Evolutionary conservation across 2,329 filamentous ascomycete genomes (phyloP), one percentile per base, ranked within the genome.

Genomic region (Bimuria novae-zelandiae): DNA sequence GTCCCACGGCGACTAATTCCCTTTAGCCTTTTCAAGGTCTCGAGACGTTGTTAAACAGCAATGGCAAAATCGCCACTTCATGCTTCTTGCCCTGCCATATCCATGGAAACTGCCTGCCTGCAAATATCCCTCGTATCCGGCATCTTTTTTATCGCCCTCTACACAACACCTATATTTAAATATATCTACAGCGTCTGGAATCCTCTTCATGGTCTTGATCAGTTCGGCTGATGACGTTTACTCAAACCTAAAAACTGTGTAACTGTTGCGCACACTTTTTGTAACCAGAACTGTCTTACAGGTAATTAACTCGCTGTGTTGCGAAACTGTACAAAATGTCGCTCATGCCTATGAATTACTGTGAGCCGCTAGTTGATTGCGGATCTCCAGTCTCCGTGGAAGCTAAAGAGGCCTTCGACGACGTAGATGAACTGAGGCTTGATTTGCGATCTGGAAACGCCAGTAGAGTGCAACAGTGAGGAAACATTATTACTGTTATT

Each of bases 101-200:
- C 39, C 33, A 39, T 37, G 8, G 44, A 22, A 39, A 48, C 35
- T 11, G 21, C 45, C 36, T 48, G 45, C 45, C 45, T 21, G n/a
- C 23, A 16, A 19, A 29, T 39, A 1, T 35, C 45, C 16, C 35
- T 29, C 6, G 45, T 16, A 48, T 30, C n/a, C n/a, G n/a, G 40
- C 11, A 12, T 17, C n/a, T 40, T 23, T 12, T 35, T 29, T 3
- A 48, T 23, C 21, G 25, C 23, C 35, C 16, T 48, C 11, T 48
- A 16, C 2, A 39, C n/a, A 6, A n/a, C n/a, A n/a, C n/a, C 14
- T 11, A 16, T 22, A 33, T n/a, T 32, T n/a, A 25, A 32, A 40
- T 3, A 7, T 7, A 7, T 17, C 23, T 12, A 48, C 27, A 11
- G 45, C 45, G 16, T 48, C 33, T 16, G 45, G 33, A 30, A 16